Evolutionary conservation across 2,329 filamentous ascomycete genomes (phyloP).

Genomic region (Ophiostoma sp.): DNA sequence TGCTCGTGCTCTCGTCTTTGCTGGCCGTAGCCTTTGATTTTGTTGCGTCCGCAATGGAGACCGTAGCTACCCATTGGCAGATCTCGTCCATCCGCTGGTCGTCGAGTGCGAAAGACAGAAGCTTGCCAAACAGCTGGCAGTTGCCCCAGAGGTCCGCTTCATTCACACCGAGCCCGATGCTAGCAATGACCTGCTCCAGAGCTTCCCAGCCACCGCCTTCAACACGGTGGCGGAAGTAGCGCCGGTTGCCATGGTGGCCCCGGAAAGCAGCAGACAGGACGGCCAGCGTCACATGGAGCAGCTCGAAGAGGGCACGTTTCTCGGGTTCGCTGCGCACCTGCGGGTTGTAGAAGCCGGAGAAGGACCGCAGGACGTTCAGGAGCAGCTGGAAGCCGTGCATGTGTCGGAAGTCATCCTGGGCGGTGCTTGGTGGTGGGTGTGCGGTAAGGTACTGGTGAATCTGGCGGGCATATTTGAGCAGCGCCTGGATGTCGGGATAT

Average conservation of each 20-base stretch:
- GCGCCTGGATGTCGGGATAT: slow-evolving; percentile 50
- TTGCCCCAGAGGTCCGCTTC: slow-evolving; percentile 68
- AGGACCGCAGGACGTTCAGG: slow-evolving; percentile 66
- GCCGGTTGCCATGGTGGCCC: slow-evolving; percentile 79
- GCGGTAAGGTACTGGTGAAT: slow-evolving; percentile 64
- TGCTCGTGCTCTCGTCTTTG: background rate
- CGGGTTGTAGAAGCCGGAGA: slow-evolving; percentile 76
- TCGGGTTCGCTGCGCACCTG: slow-evolving; percentile 61
- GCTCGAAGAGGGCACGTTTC: slow-evolving; percentile 64
- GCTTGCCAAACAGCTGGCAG: slow-evolving; percentile 76
- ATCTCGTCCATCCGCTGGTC: slow-evolving; percentile 72
- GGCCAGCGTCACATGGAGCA: slow-evolving; percentile 70
- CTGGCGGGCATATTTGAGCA: slow-evolving; percentile 60
- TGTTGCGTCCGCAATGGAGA: background rate
- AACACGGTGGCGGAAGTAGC: slow-evolving; percentile 78
- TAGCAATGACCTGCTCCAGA: slow-evolving; percentile 70
- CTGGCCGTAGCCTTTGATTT: background rate
- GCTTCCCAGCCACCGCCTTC: slow-evolving; percentile 76
- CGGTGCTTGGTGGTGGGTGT: slow-evolving; percentile 46
- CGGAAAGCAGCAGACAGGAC: slow-evolving; percentile 74
- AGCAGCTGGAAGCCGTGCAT: slow-evolving; percentile 75
- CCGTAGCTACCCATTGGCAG: slow-evolving; percentile 54
- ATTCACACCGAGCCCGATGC: slow-evolving; percentile 63
- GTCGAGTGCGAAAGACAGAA: slow-evolving; percentile 78
- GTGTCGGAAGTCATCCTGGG: slow-evolving; percentile 81